Evolutionary conservation across 495 filamentous ascomycete species (phyloP), one percentile per base, ranked within the genome.

Genomic region (Cenococcum geophilum): DNA sequence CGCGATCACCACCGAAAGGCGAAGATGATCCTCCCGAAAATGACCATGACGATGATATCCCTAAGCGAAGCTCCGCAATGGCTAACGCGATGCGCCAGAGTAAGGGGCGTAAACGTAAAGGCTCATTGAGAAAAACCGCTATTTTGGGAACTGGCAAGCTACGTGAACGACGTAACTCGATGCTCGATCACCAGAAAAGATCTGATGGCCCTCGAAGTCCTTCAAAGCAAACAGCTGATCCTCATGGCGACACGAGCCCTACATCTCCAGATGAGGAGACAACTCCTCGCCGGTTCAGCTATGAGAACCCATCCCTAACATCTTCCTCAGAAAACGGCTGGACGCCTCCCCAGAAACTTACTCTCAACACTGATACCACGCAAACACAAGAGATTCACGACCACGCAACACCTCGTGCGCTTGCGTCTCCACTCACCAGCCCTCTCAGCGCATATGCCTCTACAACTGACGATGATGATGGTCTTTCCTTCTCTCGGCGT

Each of bases 401-500:
- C 58, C 66, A 70, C 16, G 58, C 55, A 64, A 62, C 69, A 52
- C 57, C 67, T 11, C 63, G 61, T 52, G 68, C 62, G 62, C 64
- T 66, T 62, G 47, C 65, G 69, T 67, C 70, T 76, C 74, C 72
- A 43, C 50, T 73, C 49, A 81, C 79, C 35, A 84, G 82, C 62
- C 82, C 80, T 25, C 76, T 79, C 49, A 78, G 83, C 51, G 78
- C 79, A 42, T 88, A 88, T 64, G 85, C 83, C 49, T 82, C 80
- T 14, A 91, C 86, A 8, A 91, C 88, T 9, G 88, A 92, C 67
- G 89, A 92, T 60, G 89, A 95, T 54, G 89, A 95, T 51, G 73
- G 80, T 9, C 72, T 88, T 10, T 80, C 81, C 59, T 83, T 87
- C 62, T 71, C 42, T 63, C 68, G 40, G 65, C 61, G 72, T 45